Evolutionary conservation across 2,329 filamentous ascomycete species (phyloP).

Genomic region (Emericellopsis cladophorae): DNA sequence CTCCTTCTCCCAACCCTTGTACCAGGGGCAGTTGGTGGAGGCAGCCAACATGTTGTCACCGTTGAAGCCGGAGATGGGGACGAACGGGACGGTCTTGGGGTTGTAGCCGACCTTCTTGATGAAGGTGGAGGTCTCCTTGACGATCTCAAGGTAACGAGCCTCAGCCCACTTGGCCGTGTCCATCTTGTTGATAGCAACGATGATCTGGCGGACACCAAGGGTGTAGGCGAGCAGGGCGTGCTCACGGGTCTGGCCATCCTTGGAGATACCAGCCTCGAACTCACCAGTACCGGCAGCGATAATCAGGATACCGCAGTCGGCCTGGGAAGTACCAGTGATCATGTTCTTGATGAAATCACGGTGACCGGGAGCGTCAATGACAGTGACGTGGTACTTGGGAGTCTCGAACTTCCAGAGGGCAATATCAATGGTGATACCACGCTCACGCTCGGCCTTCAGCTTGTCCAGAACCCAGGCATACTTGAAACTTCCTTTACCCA

Average conservation of each 20-base stretch:
- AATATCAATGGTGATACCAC: conserved; percentile 99
- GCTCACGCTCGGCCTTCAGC: conserved; percentile 99
- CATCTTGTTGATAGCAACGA: conserved; percentile 99
- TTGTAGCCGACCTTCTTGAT: conserved; percentile 99
- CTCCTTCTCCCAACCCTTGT: conserved; percentile 99
- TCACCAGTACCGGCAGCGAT: conserved; percentile 99
- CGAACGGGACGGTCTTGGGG: conserved; percentile 96
- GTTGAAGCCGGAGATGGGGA: conserved; percentile 99
- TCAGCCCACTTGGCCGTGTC: conserved; percentile 98
- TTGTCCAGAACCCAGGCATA: conserved; percentile 99
- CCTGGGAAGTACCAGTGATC: conserved; percentile 99
- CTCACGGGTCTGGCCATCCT: conserved; percentile 99
- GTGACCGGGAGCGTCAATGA: conserved; percentile 98
- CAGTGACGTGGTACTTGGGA: conserved; percentile 92
- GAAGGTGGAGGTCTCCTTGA: conserved; percentile 99
- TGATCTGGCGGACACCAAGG: conserved; percentile 99
- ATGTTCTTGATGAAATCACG: conserved; percentile 99
- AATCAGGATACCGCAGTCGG: conserved; percentile 99
- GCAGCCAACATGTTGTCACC: conserved; percentile 97
- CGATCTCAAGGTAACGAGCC: conserved; percentile 94
- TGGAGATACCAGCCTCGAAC: conserved; percentile 99
- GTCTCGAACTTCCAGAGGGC: conserved; percentile 99
- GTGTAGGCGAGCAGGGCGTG: conserved; percentile 99
- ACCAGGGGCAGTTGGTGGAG: conserved; percentile 96
- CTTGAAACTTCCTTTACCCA: conserved; percentile 99